A percentile compares a stretch with the other conserved stretches of the same genome.
Conservation (phyloP, 148 eudicot genomes). For the Cornus florida region DNA sequence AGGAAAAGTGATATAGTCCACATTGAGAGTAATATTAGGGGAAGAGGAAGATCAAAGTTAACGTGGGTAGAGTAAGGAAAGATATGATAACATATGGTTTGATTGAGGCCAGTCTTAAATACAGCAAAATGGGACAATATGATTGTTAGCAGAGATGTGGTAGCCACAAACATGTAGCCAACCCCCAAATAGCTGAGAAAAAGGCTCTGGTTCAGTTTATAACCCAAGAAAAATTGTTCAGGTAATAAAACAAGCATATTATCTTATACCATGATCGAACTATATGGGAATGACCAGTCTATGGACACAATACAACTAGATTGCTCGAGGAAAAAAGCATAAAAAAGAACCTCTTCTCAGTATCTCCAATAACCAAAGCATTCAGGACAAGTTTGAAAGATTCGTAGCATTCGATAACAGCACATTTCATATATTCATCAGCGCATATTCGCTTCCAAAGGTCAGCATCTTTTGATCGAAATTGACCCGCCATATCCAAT, state of each 20-base stretch:
- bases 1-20: no score
- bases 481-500: slow-evolving; percentile 75
- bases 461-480: slow-evolving; percentile 68
- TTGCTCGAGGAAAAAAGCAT: background rate
- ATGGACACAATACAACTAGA: background rate
- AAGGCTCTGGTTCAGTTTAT: background rate
- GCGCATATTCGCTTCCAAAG: slow-evolving; percentile 75
- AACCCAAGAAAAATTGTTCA: background rate
- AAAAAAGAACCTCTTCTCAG: slow-evolving; percentile 60
- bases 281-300: background rate
- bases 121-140: no score
- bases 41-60: no score
- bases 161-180: no score
- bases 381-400: slow-evolving; percentile 65
- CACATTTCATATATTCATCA: slow-evolving; percentile 80
- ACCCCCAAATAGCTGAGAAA: background rate
- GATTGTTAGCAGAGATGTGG: no score
- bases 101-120: background rate
- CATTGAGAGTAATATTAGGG: no score
- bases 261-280: background rate
- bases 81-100: no score
- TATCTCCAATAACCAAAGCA: slow-evolving; percentile 60
- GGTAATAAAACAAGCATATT: background rate
- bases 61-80: no score
- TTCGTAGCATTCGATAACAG: slow-evolving; percentile 80